Conservation (phyloP, 2,329 filamentous ascomycete species). For the Epichloe scottii region DNA sequence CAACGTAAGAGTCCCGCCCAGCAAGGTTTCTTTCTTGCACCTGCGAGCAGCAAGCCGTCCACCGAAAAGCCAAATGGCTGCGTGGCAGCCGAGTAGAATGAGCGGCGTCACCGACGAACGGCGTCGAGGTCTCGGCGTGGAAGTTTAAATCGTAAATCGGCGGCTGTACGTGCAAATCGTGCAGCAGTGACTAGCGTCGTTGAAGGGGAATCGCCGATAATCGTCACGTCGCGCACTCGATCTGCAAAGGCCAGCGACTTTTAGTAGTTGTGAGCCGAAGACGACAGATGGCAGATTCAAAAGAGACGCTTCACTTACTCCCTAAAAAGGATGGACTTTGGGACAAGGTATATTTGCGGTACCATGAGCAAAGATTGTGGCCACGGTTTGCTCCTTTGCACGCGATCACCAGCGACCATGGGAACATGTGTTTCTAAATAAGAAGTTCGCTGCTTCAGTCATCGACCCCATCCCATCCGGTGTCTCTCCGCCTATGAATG, state of each 20-base stretch:
- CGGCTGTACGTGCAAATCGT: neutral
- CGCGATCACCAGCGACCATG: neutral
- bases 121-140: neutral
- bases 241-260: neutral
- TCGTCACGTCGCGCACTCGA: neutral
- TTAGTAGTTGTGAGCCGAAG: neutral
- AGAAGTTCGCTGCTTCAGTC: neutral
- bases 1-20: neutral
- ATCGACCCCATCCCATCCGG: neutral
- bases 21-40: neutral
- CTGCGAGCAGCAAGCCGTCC: too few relatives aligned
- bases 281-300: neutral
- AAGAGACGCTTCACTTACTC: neutral
- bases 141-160: slow-evolving; percentile 2
- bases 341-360: too few relatives aligned
- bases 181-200: too few relatives aligned
- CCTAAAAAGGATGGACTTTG: neutral
- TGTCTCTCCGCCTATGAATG: neutral
- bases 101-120: neutral
- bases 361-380: too few relatives aligned
- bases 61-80: too few relatives aligned
- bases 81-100: neutral
- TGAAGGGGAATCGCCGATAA: neutral
- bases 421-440: slow-evolving; percentile 1
- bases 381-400: too few relatives aligned